Percentiles rank a stretch among this genome's conserved stretches.
Evolutionary conservation across 345 rosid genomes (phyloP).

Genomic region (Jatropha curcas): DNA sequence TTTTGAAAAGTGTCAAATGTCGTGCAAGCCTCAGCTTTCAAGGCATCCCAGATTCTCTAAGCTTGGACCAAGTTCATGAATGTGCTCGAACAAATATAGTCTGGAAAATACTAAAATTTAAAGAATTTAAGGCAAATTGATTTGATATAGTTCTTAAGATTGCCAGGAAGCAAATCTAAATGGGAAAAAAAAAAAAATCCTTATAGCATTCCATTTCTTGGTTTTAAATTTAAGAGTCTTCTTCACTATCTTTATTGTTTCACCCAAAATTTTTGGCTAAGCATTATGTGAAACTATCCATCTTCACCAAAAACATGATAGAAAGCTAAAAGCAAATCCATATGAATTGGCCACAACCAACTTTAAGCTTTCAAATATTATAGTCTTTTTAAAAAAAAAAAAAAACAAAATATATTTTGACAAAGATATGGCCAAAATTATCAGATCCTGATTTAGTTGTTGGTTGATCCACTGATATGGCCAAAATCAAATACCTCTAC

Average conservation of each 20-base stretch:
- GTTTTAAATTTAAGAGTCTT: neutral
- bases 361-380: neutral
- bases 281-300: neutral
- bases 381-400: too few species aligned
- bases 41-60: constrained; percentile 6
- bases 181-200: neutral
- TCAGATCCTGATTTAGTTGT: neutral
- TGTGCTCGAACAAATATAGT: neutral
- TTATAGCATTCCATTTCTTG: neutral
- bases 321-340: neutral
- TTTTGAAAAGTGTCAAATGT: neutral
- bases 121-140: neutral
- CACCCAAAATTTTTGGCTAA: neutral
- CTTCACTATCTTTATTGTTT: neutral
- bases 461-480: neutral
- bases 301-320: neutral
- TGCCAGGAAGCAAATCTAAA: neutral
- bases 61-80: neutral
- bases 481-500: neutral
- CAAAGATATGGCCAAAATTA: neutral
- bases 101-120: neutral
- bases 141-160: too few species aligned
- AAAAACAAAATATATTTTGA: too few species aligned
- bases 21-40: neutral
- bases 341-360: neutral